Evolutionary conservation across 805 yeast genomes (phyloP), one percentile per base, ranked within the genome.

Genomic region (Candida hungchunana): DNA sequence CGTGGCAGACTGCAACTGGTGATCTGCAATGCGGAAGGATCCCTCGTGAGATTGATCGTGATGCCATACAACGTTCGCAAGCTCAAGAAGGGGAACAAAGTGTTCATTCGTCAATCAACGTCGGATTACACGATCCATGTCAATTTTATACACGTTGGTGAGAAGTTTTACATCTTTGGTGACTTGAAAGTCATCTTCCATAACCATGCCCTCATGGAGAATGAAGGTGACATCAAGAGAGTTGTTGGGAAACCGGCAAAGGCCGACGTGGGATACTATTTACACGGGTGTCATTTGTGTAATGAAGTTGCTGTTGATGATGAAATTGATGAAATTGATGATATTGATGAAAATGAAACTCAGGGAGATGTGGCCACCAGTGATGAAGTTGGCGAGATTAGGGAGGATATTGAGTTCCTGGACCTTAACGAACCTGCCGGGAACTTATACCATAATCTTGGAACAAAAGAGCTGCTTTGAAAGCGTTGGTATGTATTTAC

Each of bases 141-240:
- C 21, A 34, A 56, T 25, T 53, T 57, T 19, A 37, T 55, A 4
- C 58, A 54, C 27, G 45, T 46, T 32, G 44, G 47, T 26, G 52
- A 51, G 23, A 53, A 46, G 20, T 51, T 39, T 30, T 57, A 58
- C 29, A 23, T 61, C 6, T 56, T 48, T 36, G 63, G 58, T 25
- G 51, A 56, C 6, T 38, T 61, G 35, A 57, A 53, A 20, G 38
- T 60, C 4, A 45, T 59, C 16, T 62, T 62, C 39, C 46, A 50
- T 26, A 43, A 50, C 34, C 38, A 44, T 19, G 20, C 31, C 22
- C 36, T 41, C 7, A 24, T 37, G 12, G 36, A 40, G 12, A 45
- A 45, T 7, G 34, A 31, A n/a, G 36, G 44, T 8, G 58, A 54
- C n/a, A 29, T 35, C 27, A 9, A 27, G 16, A 32, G 26, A 14